Evolutionary conservation across 345 rosid species (phyloP), one percentile per base, ranked within the genome.

Genomic region (Xanthoceras sorbifolium): DNA sequence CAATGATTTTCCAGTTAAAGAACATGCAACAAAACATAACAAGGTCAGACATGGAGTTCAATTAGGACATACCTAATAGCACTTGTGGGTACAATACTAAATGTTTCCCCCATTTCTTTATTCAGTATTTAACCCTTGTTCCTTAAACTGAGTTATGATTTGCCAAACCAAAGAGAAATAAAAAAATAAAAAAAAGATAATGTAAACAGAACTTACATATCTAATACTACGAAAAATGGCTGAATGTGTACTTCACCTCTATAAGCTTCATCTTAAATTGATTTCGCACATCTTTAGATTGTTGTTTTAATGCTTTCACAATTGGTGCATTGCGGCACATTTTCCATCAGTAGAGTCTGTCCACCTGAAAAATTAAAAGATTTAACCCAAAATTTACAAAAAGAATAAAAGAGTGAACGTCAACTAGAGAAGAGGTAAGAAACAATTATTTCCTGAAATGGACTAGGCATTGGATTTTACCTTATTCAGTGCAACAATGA

Each of bases 311-410:
- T 77, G 99, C 83, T 77, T 85, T 85, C 72, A 66, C 17, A 72
- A 93, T 90, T 71, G 99, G 99, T 52, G 94, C 84, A 88, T 95
- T 95, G 73, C 85, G 87, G 71, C 88, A 82, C 61, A 80, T 71
- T 88, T 90, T 90, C 99, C 99, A 93, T 63, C 88, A 97, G 89
- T 93, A 92, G 18, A 93, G 90, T 80, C 94, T 91, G 87, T 95
- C 99, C 59, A 95, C 94, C 98, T 93, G 85, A 44, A 86, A 80
- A 64, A 59, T 79, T 69, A 36, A 77, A 50, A 34, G 6, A 23
- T 28, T 57, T 5, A 55, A 55, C n/a, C n/a, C n/a, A 55, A 7
- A 15, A n/a, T n/a, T 20, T 17, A 18, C 18, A 3, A 71, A 25
- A 60, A 73, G 1, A 23, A 26, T 78, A 59, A 25, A 55, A 14